Base-by-base conservation (phyloP, 2,329 filamentous ascomycete species). In the Alternaria angustiovoidea region DNA sequence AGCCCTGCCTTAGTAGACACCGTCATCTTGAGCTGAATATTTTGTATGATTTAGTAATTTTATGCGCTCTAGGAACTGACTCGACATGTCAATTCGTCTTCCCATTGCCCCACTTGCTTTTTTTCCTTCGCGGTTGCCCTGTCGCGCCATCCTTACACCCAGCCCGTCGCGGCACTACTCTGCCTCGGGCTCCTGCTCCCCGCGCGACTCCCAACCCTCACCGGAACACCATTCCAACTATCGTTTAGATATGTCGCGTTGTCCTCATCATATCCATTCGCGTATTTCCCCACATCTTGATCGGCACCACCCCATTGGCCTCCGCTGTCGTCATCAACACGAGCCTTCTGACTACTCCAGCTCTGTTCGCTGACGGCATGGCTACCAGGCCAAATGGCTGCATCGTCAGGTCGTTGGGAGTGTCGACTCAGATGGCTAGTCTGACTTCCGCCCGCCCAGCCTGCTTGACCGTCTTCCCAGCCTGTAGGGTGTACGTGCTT, bases 231-330 rank as follows among this genome's bases (percentile, higher is more conserved):
- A 22, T 64, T 63, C 65, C 64, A 68, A 41, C 55, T 63, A 7
- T 66, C 64, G 38, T 72, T 72, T 20, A 66, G 49, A 63, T 68
- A 71, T 32, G 65, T 70, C 49, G 65, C 66, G 38, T 69, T 66
- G 11, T 61, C 59, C 59, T 70, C 68, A 16, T 69, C 66, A 39
- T 64, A 68, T 24, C 64, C 66, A 52, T 66, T 72, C 22, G 61
- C 58, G 47, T 63, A 63, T 36, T 51, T 54, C 28, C 36, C 34
- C 12, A 24, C 46, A 28, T 47, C 54, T 43, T 43, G 42, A 39
- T 32, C 53, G 26, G 38, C 38, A 20, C 24, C 39, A 28, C 44
- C 51, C 43, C 42, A 44, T 30, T 55, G 56, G 48, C 49, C 59
- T 30, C 57, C 60, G 24, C 49, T 47, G 34, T 43, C 47, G 39